phyloP scores from a whole-genome alignment of 2,329 filamentous ascomycete genomes.

The Dactylellina drechsleri region DNA sequence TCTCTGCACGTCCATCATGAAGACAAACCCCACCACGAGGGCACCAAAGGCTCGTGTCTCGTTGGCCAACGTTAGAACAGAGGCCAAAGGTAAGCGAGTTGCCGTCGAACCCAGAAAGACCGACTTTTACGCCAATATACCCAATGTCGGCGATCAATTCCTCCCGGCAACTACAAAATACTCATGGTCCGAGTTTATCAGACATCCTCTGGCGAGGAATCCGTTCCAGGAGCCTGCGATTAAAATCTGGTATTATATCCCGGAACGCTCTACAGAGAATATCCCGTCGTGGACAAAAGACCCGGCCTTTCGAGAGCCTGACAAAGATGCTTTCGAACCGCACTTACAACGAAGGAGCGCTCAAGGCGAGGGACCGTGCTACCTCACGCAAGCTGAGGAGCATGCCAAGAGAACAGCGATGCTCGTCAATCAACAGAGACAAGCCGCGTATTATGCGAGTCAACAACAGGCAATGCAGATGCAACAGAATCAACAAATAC shows the following conservation, averaged over 20 bases:
- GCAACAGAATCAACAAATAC: slow-evolving; percentile 10
- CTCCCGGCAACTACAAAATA: slow-evolving; percentile 35
- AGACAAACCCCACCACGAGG: slow-evolving; percentile 26
- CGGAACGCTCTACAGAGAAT: slow-evolving; percentile 45
- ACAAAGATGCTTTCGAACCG: slow-evolving; percentile 44
- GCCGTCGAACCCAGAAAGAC: slow-evolving; percentile 47
- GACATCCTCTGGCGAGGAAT: slow-evolving; percentile 25
- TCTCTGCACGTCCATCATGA: slow-evolving; percentile 39
- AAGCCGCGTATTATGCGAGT: slow-evolving; percentile 24
- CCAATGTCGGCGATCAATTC: slow-evolving; percentile 39
- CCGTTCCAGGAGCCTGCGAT: slow-evolving; percentile 42
- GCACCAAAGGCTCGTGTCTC: slow-evolving; percentile 30
- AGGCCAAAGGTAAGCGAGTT: slow-evolving; percentile 47
- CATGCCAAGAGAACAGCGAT: slow-evolving; percentile 14
- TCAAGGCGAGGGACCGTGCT: slow-evolving; percentile 37
- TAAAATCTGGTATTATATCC: slow-evolving; percentile 51
- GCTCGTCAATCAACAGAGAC: slow-evolving; percentile 25
- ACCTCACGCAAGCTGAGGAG: slow-evolving; percentile 45
- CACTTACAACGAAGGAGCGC: slow-evolving; percentile 41
- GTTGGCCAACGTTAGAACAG: slow-evolving; percentile 28
- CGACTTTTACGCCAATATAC: slow-evolving; percentile 48
- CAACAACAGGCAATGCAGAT: slow-evolving; percentile 19
- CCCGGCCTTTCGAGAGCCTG: slow-evolving; percentile 20
- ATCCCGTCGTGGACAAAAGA: slow-evolving; percentile 52
- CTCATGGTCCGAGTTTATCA: slow-evolving; percentile 35